phyloP scores from a whole-genome alignment of 225 moss, liverwort and hornwort species.

The Bryum argenteum region DNA sequence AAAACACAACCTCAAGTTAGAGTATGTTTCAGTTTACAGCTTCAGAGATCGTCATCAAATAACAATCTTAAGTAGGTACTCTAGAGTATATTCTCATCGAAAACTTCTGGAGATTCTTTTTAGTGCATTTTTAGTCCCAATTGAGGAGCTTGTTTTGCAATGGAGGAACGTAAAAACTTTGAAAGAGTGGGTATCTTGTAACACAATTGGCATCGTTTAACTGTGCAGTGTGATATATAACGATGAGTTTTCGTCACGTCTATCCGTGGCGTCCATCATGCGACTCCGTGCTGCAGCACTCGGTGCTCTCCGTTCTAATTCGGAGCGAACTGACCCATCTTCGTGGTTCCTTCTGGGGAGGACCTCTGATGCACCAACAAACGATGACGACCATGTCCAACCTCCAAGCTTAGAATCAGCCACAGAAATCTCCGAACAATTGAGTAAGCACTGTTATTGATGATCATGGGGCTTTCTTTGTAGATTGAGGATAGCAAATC shows the following conservation, averaged over 20 bases:
- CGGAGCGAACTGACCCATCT: slow-evolving; percentile 43
- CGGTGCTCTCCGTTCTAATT: slow-evolving; percentile 52
- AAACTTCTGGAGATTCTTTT: too few relatives aligned
- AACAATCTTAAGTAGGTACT: too few relatives aligned
- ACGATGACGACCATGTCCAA: slow-evolving; percentile 21
- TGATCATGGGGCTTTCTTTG: too few relatives aligned
- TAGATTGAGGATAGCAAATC: too few relatives aligned
- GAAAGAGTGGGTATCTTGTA: too few relatives aligned
- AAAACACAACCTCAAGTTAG: too few relatives aligned
- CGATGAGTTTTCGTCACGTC: slow-evolving; percentile 83
- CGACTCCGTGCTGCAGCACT: slow-evolving; percentile 76
- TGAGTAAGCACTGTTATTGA: slow-evolving; percentile 12
- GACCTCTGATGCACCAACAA: slow-evolving; percentile 8
- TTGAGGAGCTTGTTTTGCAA: neutral
- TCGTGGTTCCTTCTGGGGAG: slow-evolving; percentile 51
- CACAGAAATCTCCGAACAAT: slow-evolving; percentile 11
- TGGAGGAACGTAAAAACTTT: too few relatives aligned
- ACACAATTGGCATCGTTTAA: too few relatives aligned
- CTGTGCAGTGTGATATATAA: slow-evolving; percentile 77
- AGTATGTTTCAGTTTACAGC: too few relatives aligned
- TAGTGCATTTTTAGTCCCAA: slow-evolving; percentile 9
- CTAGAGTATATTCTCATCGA: too few relatives aligned
- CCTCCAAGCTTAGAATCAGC: slow-evolving; percentile 19
- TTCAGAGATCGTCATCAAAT: too few relatives aligned
- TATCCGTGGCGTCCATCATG: slow-evolving; percentile 81